Percentiles rank a stretch among this genome's conserved stretches.
phyloP scores from a whole-genome alignment of 352 stramenopile species.

The Blastocystis sp. region DNA sequence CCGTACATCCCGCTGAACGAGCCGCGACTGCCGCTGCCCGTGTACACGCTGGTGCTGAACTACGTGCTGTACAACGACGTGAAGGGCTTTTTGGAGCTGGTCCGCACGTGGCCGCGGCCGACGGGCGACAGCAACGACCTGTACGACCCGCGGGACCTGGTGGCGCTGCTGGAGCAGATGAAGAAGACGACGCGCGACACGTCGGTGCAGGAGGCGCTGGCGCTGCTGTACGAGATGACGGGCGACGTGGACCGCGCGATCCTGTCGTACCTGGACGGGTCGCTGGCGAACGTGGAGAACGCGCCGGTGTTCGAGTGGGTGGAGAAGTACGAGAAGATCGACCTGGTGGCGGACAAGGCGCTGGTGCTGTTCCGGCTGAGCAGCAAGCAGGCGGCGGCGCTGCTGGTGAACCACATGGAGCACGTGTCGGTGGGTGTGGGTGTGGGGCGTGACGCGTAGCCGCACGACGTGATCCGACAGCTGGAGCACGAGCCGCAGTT shows the following conservation, averaged over 20 bases:
- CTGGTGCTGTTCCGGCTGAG: slow-evolving; percentile 55
- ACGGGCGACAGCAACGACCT: slow-evolving; percentile 15
- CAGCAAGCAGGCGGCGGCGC: slow-evolving; percentile 26
- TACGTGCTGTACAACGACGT: slow-evolving; percentile 68
- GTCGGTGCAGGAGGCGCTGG: slow-evolving; percentile 28
- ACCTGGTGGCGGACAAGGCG: not conserved
- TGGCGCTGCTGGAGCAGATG: slow-evolving; percentile 49
- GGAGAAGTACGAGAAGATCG: slow-evolving; percentile 20
- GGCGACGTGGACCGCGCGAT: slow-evolving; percentile 7
- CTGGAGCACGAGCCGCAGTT: slow-evolving; percentile 4
- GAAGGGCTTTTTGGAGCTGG: slow-evolving; percentile 4
- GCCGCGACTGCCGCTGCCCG: slow-evolving; percentile 38
- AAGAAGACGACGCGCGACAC: not conserved
- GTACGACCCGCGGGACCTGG: slow-evolving; percentile 49
- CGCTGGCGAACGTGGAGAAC: slow-evolving; percentile 12
- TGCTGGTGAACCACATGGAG: slow-evolving; percentile 35
- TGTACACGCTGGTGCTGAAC: slow-evolving; percentile 68
- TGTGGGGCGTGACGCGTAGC: not conserved
- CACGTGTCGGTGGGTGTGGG: slow-evolving; percentile 6
- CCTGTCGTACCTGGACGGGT: not conserved
- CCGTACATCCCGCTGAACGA: slow-evolving; percentile 43
- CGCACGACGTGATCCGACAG: slow-evolving; percentile 17
- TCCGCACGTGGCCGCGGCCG: slow-evolving; percentile 48
- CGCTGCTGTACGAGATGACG: slow-evolving; percentile 52
- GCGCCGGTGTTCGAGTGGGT: slow-evolving; percentile 46